Conservation (phyloP, 1,284 basidiomycete genomes). For the Leccinum subrobustum region DNA sequence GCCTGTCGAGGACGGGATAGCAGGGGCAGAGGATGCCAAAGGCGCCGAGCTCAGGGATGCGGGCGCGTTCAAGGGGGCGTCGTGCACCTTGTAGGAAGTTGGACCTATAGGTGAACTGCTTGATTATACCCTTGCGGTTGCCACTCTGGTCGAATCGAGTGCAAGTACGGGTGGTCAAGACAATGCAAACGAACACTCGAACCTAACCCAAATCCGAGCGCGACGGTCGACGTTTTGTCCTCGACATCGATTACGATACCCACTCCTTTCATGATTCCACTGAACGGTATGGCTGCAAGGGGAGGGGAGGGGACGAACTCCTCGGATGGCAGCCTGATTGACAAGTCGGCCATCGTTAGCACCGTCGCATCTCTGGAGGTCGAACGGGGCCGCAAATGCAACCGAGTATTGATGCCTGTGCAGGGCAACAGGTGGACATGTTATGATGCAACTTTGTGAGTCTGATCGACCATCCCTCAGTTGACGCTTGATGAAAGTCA, state of each 20-base stretch:
- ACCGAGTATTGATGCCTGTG: slow-evolving; percentile 53
- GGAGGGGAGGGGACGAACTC: slow-evolving; percentile 39
- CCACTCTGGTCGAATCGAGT: not conserved
- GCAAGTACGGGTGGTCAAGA: not conserved
- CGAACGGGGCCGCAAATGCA: slow-evolving; percentile 42
- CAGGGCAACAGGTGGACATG: slow-evolving; percentile 45
- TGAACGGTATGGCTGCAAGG: slow-evolving; percentile 26
- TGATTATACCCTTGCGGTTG: slow-evolving; percentile 24
- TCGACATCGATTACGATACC: slow-evolving; percentile 27
- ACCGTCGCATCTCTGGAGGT: slow-evolving; percentile 19
- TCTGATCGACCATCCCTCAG: not conserved
- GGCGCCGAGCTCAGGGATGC: slow-evolving; percentile 25
- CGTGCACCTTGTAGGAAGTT: slow-evolving; percentile 30
- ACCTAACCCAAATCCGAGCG: not conserved
- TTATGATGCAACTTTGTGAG: slow-evolving; percentile 44
- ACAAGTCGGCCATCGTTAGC: slow-evolving; percentile 39
- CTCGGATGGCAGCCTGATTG: slow-evolving; percentile 49
- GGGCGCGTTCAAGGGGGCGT: slow-evolving; percentile 13
- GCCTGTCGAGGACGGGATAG: slow-evolving; percentile 34
- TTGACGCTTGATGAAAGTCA: not conserved
- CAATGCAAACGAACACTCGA: not conserved
- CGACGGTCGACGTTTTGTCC: slow-evolving; percentile 2
- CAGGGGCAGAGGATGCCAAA: slow-evolving; percentile 52
- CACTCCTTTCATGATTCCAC: slow-evolving; percentile 24
- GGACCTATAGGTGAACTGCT: slow-evolving; percentile 38